Evolutionary conservation across 148 eudicot species (phyloP).

Genomic region (Chenopodium suecicum): DNA sequence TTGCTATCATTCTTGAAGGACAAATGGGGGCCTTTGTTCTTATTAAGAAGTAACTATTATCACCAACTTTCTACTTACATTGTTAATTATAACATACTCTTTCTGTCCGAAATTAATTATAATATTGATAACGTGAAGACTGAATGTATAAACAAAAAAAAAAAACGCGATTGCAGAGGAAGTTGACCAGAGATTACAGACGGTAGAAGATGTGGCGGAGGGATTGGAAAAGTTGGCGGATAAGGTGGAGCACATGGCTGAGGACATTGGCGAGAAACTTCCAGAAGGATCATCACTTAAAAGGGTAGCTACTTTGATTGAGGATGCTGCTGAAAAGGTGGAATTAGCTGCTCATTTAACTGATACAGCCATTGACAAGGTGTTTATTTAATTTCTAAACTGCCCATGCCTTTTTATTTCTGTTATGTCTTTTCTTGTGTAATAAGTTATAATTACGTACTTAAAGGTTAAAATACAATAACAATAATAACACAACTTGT

Average conservation of each 20-base stretch:
- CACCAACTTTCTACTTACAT: background rate
- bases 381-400: background rate
- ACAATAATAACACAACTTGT: too few relatives aligned
- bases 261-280: constrained; percentile 27
- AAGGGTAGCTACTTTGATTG: constrained; percentile 23
- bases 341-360: too few relatives aligned
- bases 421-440: background rate
- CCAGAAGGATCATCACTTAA: constrained; percentile 34
- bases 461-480: too few relatives aligned
- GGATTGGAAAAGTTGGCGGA: constrained; percentile 49
- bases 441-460: too few relatives aligned
- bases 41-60: constrained; percentile 22
- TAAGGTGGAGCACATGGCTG: constrained; percentile 43
- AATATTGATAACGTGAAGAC: too few relatives aligned
- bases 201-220: constrained; percentile 35
- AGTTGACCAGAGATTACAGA: constrained; percentile 35
- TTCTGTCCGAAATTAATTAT: too few relatives aligned
- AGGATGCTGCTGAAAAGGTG: constrained; percentile 32
- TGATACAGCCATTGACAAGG: constrained; percentile 41
- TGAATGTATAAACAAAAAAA: background rate
- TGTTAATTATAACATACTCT: too few relatives aligned
- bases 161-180: constrained; percentile 22
- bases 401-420: background rate
- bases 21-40: constrained; percentile 35
- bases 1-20: constrained; percentile 30